These are phyloP conservation scores for Plasmodium gaboni DNA, from an alignment of 169 alveolate genomes.

Conservation along the genomic window DNA sequence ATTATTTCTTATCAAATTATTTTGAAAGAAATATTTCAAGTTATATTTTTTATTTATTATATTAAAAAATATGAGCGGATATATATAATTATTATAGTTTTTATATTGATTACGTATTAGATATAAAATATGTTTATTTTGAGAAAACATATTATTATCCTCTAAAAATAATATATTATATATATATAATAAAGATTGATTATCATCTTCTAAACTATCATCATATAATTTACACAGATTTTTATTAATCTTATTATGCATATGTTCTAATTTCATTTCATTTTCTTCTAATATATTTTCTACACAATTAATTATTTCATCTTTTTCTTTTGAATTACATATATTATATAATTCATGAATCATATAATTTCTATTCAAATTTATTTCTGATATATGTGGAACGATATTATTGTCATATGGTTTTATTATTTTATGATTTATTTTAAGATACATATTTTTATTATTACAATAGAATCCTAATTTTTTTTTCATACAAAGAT, in stretches of 20 bases:
- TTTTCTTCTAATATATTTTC: constrained; percentile 11
- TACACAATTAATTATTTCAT: constrained; percentile 23
- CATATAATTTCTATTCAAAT: constrained; percentile 24
- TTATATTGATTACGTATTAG: constrained; percentile 42
- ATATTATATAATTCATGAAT: constrained; percentile 30
- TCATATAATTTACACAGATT: constrained; percentile 5
- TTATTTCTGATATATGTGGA: constrained; percentile 11
- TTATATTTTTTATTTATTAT: constrained; percentile 7
- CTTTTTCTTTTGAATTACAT: constrained; percentile 7
- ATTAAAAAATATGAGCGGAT: constrained; percentile 44
- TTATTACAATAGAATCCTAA: constrained; percentile 18
- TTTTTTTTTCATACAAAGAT: not conserved
- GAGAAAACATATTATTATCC: constrained; percentile 32
- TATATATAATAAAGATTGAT: not conserved
- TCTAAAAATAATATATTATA: constrained; percentile 30
- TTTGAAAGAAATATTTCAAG: constrained; percentile 14
- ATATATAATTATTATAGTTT: constrained; percentile 31
- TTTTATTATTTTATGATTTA: constrained; percentile 21
- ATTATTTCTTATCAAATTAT: constrained; percentile 19
- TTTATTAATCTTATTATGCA: not conserved
- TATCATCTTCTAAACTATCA: constrained; percentile 1
- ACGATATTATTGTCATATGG: not conserved
- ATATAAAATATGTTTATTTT: constrained; percentile 41
- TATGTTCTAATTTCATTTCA: not conserved
- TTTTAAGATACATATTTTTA: constrained; percentile 3